Evolutionary conservation across 1,284 basidiomycete genomes (phyloP).

Genomic region (Austroboletus niveus): DNA sequence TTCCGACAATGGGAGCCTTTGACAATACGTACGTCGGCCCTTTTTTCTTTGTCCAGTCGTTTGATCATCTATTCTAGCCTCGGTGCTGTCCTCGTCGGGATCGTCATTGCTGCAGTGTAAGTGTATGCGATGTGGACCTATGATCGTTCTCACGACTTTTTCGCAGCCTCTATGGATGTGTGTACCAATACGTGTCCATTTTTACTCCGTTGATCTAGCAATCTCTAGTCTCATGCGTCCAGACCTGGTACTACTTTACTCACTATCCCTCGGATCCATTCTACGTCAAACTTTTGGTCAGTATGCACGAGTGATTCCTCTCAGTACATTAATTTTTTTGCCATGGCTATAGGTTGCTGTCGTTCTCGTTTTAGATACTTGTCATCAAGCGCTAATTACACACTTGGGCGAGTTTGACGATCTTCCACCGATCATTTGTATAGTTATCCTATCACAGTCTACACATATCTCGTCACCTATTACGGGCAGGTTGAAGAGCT

Average conservation of each 20-base stretch:
- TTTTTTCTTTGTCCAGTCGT: not conserved
- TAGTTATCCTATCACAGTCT: conserved; percentile 38
- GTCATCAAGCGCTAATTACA: conserved; percentile 55
- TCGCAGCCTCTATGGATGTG: conserved; percentile 52
- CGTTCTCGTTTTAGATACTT: conserved; percentile 49
- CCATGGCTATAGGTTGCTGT: conserved; percentile 38
- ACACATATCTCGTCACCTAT: conserved; percentile 52
- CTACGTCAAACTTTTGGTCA: conserved; percentile 44
- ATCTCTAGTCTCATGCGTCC: conserved; percentile 49
- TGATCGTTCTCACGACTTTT: not conserved
- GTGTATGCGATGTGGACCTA: conserved; percentile 12
- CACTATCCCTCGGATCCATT: conserved; percentile 49
- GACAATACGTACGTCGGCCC: conserved; percentile 17
- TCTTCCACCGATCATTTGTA: not conserved
- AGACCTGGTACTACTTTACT: conserved; percentile 55
- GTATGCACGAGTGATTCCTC: not conserved
- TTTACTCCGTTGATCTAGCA: not conserved
- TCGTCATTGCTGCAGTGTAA: conserved; percentile 46
- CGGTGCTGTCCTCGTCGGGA: conserved; percentile 49
- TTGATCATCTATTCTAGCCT: conserved; percentile 32
- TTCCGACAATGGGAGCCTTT: conserved; percentile 14
- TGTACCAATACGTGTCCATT: conserved; percentile 3
- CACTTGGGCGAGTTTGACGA: conserved; percentile 42
- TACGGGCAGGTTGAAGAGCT: conserved; percentile 41
- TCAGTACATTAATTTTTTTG: not conserved